Base-by-base conservation (phyloP, 106 monocot species). In the Acorus gramineus region DNA sequence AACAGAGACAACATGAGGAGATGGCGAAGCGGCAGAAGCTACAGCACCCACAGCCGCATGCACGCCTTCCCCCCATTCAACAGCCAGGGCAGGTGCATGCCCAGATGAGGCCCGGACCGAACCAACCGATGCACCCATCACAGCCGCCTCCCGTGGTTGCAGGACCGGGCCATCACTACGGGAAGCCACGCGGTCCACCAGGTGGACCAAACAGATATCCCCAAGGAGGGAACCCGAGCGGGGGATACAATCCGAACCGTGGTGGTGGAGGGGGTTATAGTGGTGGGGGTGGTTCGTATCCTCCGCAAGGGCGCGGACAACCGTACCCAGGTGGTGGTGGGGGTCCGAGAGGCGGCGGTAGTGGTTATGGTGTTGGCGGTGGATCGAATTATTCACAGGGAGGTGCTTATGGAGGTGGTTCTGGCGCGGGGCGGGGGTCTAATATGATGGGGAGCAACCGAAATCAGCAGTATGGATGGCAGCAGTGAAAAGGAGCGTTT, bases 1-100 rank as follows among this genome's bases (percentile, higher is more conserved):
- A 96, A 50, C 96, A 96, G 51, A 57, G 87, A 11, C 91, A 96
- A 52, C 87, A 91, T 5, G 98, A 98, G 53, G 98, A 98, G 54
- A 74, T 72, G 11, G 92, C 92, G 4, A 92, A 92, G 73, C 65
- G 92, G n/a, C 91, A 89, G 71, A 92, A 98, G 54, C 55, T 88
- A 14, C 85, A 85, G 77, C 85, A 98, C 69, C 91, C 98, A 9
- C 92, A 86, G 58, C 92, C 87, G 1, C 98, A 91, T 64, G 62
- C 80, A 46, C 82, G 91, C 2, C 57, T 87, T 10, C 85, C 92
- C 50, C 92, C 92, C 7, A 81, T 92, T 61, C 91, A 98, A 68
- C 87, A 90, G 64, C 42, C 77, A 6, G 86, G 86, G 42, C 84
- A 80, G 53, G 74, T 79, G n/a, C 89, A 93, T 47, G 77, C 80